Evolutionary conservation across 805 yeast species (phyloP).

Genomic region (Metschnikowia borealis): DNA sequence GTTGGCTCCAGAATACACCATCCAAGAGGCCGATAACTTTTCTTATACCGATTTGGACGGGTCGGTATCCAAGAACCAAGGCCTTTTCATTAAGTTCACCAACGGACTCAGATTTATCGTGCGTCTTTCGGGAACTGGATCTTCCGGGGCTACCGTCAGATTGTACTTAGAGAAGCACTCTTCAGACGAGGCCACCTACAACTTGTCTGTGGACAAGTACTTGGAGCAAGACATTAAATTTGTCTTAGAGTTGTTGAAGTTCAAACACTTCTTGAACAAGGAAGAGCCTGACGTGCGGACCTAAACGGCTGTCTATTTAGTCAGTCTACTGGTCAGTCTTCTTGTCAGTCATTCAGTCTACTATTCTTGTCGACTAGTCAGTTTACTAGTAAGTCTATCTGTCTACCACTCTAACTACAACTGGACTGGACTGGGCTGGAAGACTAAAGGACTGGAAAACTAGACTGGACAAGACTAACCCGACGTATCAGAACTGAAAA

Average conservation of each 20-base stretch:
- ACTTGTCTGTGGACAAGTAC: constrained; percentile 59
- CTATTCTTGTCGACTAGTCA: too few species aligned
- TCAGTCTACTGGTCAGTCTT: too few species aligned
- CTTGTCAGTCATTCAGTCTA: too few species aligned
- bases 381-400: too few species aligned
- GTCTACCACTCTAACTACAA: too few species aligned
- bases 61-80: constrained; percentile 81
- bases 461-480: too few species aligned
- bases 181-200: constrained; percentile 48
- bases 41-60: constrained; percentile 94
- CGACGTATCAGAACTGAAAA: too few species aligned
- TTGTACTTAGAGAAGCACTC: constrained; percentile 85
- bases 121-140: constrained; percentile 94
- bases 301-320: constrained; percentile 21
- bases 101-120: constrained; percentile 84
- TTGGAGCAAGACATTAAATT: constrained; percentile 57
- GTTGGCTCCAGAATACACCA: constrained; percentile 46
- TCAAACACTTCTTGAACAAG: constrained; percentile 72
- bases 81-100: constrained; percentile 74
- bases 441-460: too few species aligned
- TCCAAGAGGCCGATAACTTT: constrained; percentile 81
- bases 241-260: constrained; percentile 64
- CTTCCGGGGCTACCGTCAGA: constrained; percentile 95
- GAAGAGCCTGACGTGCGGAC: constrained; percentile 89
- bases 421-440: too few species aligned